Base-by-base conservation (phyloP, 306 rosid genomes). In the Hippophae tibetana region DNA sequence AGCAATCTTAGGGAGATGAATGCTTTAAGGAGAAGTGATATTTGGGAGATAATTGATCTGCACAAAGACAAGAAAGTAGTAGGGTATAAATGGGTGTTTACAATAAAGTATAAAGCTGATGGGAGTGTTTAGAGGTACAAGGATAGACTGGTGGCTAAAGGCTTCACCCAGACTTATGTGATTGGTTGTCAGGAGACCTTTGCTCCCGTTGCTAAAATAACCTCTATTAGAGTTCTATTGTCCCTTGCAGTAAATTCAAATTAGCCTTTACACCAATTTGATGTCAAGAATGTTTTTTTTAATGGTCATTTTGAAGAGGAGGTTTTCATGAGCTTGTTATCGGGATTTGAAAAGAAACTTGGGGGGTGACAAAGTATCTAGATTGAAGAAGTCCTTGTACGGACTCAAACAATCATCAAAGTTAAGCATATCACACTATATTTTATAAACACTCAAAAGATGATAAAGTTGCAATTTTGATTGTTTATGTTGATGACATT, bases 51-150 rank as follows among this genome's bases (percentile, higher is more conserved):
- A 8, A 40, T n/a, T 4, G 7, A 27, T 1, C 6, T 26, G 4
- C 56, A 42, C 0, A 0, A n/a, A 5, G 55, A 52, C 6, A 65
- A 54, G 8, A 31, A 8, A 6, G 3, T 5, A 0, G 26, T 62
- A 3, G 45, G 59, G 7, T 56, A 18, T 5, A 55, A 55, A 47
- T 44, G 64, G 64, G 53, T 60, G 0, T 60, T 23, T 26, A 45
- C 13, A 0, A 8, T 54, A 5, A 65, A 65, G 5, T 46, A 8
- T 41, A 54, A 31, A 3, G 13, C 10, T 13, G 13, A 54, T 56
- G 62, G 62, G 3, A 42, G 45, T 8, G 7, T 65, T 9, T 62
- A 65, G 6, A 44, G 47, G 10, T 62, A 48, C 5, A 49, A 62
- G 6, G 42, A 8, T 3, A 9, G 46, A 9, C 7, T 62, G 14